These are phyloP conservation scores for Rhodocollybia butyracea DNA, from an alignment of 768 basidiomycete genomes.

Conservation along the genomic window DNA sequence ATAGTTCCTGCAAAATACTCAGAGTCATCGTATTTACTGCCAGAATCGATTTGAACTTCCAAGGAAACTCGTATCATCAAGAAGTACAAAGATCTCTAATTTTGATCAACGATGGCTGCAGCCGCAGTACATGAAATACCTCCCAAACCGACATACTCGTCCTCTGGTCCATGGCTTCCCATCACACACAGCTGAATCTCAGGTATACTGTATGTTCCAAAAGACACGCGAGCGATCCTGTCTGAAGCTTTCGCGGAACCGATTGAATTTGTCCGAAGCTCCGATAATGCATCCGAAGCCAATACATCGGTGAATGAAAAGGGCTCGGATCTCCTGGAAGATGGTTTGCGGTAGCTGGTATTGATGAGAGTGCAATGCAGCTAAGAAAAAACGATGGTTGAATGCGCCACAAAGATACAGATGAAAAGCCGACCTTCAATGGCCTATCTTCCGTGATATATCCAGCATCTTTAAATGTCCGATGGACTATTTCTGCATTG, in stretches of 20 bases:
- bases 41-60: no score
- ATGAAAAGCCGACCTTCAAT: conserved; percentile 37
- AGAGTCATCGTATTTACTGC: no score
- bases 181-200: conserved; percentile 68
- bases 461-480: conserved; percentile 34
- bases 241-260: background rate
- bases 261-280: background rate
- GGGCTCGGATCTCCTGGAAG: conserved; percentile 16
- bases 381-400: conserved; percentile 19
- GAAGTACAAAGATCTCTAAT: no score
- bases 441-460: conserved; percentile 47
- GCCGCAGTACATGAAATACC: conserved; percentile 12
- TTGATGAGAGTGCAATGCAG: conserved; percentile 53
- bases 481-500: conserved; percentile 37
- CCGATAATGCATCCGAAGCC: conserved; percentile 13
- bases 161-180: conserved; percentile 63
- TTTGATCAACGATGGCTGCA: background rate
- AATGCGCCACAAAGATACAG: no score
- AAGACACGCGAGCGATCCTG: conserved; percentile 31
- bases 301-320: conserved; percentile 39
- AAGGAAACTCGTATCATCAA: no score
- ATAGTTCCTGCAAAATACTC: no score
- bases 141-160: conserved; percentile 56
- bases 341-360: conserved; percentile 39
- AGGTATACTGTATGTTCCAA: conserved; percentile 52